Conservation (phyloP, 2,329 filamentous ascomycete species). For the Fusarium chuoi region DNA sequence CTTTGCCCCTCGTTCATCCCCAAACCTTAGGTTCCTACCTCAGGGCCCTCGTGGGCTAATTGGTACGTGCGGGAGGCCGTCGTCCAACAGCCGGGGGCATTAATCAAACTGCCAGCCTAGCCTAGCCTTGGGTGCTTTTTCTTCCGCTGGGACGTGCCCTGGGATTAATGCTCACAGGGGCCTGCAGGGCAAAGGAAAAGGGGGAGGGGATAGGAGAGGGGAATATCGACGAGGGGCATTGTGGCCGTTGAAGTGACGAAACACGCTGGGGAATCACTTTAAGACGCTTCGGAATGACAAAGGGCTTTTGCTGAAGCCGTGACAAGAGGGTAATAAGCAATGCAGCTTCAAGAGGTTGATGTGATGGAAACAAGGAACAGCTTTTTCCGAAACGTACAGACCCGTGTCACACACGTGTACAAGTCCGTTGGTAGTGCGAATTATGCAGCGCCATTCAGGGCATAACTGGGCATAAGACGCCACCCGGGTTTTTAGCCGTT, state of each 20-base stretch:
- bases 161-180: conserved; percentile 31
- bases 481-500: conserved; percentile 10
- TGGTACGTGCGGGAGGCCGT: conserved; percentile 41
- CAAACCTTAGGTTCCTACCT: conserved; percentile 24
- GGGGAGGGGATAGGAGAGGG: conserved; percentile 25
- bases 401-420: conserved; percentile 42
- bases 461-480: conserved; percentile 35
- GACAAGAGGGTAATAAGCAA: background rate
- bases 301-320: conserved; percentile 1
- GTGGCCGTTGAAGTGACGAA: conserved; percentile 27
- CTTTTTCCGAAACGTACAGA: conserved; percentile 35
- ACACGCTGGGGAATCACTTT: conserved; percentile 15
- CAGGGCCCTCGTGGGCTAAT: conserved; percentile 23
- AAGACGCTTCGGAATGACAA: conserved; percentile 3
- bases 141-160: conserved; percentile 39
- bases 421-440: conserved; percentile 19
- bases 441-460: conserved; percentile 32
- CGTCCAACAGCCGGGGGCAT: conserved; percentile 37
- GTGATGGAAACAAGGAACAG: conserved; percentile 25
- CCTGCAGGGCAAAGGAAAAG: conserved; percentile 19
- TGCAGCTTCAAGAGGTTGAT: conserved; percentile 14
- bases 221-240: conserved; percentile 19
- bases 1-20: conserved; percentile 35
- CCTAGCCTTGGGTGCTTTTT: conserved; percentile 36
- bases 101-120: conserved; percentile 38